phyloP scores from a whole-genome alignment of 805 yeast species.

The Ogataea trehalophila region DNA sequence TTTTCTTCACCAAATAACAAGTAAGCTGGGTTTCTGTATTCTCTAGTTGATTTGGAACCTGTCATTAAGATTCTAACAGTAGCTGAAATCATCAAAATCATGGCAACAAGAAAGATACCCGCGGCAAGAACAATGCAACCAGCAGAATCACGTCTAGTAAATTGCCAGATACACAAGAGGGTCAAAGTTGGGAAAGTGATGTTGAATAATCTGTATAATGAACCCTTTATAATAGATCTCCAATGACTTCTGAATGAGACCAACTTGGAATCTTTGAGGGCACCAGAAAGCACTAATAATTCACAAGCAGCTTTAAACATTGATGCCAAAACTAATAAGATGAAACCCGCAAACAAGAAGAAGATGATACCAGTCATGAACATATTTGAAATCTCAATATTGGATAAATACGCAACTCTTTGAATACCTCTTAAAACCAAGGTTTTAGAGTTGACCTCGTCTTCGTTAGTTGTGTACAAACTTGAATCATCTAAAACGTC shows the following conservation, averaged over 20 bases:
- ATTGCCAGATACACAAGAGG: slow-evolving; percentile 83
- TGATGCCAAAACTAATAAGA: slow-evolving; percentile 48
- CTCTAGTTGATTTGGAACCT: slow-evolving; percentile 65
- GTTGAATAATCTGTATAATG: slow-evolving; percentile 74
- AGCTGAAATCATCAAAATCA: slow-evolving; percentile 65
- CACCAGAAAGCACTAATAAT: slow-evolving; percentile 50
- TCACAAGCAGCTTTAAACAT: slow-evolving; percentile 69
- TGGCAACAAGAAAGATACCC: slow-evolving; percentile 53
- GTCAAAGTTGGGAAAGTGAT: slow-evolving; percentile 86
- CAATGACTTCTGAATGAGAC: slow-evolving; percentile 76
- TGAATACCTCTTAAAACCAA: slow-evolving; percentile 86
- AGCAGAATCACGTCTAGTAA: slow-evolving; percentile 74
- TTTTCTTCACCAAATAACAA: slow-evolving; percentile 78
- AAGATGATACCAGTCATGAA: slow-evolving; percentile 85
- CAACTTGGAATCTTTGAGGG: slow-evolving; percentile 61
- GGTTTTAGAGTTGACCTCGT: slow-evolving; percentile 58
- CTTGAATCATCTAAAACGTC: slow-evolving; percentile 46
- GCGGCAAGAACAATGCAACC: slow-evolving; percentile 81
- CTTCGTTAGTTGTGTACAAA: slow-evolving; percentile 70
- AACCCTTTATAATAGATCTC: slow-evolving; percentile 82
- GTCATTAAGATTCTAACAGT: slow-evolving; percentile 65
- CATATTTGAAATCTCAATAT: slow-evolving; percentile 79
- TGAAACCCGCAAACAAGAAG: slow-evolving; percentile 71
- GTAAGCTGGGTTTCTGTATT: slow-evolving; percentile 90
- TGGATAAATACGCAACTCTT: slow-evolving; percentile 81